A percentile compares a stretch with the other conserved stretches of the same genome.
phyloP scores from a whole-genome alignment of 2,329 filamentous ascomycete genomes.

The Phialophora chinensis region DNA sequence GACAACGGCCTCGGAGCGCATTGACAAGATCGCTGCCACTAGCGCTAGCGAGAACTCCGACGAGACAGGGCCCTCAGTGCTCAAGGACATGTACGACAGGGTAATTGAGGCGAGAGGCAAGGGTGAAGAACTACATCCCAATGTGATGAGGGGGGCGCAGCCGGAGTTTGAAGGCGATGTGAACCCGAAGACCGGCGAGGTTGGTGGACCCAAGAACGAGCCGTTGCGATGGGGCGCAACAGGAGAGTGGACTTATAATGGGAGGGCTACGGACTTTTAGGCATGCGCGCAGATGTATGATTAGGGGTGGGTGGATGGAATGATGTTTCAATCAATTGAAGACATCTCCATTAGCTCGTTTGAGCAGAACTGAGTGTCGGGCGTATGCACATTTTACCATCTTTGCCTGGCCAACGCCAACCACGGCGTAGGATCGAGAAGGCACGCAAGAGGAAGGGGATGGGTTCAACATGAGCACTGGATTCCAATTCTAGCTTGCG shows the following conservation, averaged over 20 bases:
- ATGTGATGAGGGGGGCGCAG: constrained; percentile 75
- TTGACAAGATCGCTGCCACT: constrained; percentile 20
- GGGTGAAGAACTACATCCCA: constrained; percentile 71
- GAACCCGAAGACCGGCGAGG: constrained; percentile 93
- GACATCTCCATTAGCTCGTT: neutral
- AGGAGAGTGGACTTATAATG: constrained; percentile 92
- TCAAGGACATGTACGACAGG: constrained; percentile 43
- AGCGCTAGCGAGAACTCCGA: neutral
- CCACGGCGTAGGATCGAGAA: neutral
- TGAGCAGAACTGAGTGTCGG: neutral
- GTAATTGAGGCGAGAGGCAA: constrained; percentile 61
- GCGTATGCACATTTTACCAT: too few relatives aligned
- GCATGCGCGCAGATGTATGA: neutral
- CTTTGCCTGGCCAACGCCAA: too few relatives aligned
- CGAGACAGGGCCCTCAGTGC: constrained; percentile 13
- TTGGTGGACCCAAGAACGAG: constrained; percentile 97
- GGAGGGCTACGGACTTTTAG: constrained; percentile 87
- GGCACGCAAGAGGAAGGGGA: neutral
- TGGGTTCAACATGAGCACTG: constrained; percentile 1
- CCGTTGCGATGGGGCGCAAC: constrained; percentile 81
- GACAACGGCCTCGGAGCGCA: constrained; percentile 37
- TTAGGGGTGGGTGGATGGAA: neutral
- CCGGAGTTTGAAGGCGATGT: constrained; percentile 92
- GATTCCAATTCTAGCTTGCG: neutral
- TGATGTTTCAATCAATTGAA: neutral